A percentile compares a stretch with the other conserved stretches of the same genome.
Evolutionary conservation across 192 early-diverging fungal species (phyloP).

Genomic region (Coemansia umbellata): DNA sequence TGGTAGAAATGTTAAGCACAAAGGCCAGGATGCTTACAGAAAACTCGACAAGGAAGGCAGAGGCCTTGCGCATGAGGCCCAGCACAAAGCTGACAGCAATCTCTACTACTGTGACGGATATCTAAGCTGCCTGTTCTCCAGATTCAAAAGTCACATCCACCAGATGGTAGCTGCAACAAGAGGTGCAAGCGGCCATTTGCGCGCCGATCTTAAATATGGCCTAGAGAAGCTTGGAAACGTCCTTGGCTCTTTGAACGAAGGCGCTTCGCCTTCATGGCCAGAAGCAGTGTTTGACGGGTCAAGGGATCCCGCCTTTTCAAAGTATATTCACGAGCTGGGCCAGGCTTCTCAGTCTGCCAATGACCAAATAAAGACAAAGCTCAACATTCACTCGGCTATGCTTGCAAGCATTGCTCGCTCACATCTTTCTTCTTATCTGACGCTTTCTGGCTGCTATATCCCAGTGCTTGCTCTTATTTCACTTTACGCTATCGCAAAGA

Average conservation of each 20-base stretch:
- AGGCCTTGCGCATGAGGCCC: conserved; percentile 1
- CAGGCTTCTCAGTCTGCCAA: conserved; percentile 27
- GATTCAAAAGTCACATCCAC: neutral
- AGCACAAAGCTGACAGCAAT: neutral
- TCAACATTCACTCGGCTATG: conserved; percentile 22
- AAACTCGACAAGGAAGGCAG: conserved; percentile 6
- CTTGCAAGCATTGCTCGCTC: conserved; percentile 18
- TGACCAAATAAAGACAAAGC: conserved; percentile 18
- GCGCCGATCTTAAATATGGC: conserved; percentile 15
- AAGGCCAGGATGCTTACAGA: conserved; percentile 13
- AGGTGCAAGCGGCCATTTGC: conserved; percentile 27
- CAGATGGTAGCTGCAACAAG: conserved; percentile 8
- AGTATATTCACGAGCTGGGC: conserved; percentile 29
- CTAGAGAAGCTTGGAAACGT: conserved; percentile 30
- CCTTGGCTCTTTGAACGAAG: conserved; percentile 3
- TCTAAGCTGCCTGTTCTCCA: conserved; percentile 1
- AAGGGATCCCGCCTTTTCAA: conserved; percentile 16
- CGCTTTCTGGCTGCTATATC: conserved; percentile 28
- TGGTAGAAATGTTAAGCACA: conserved; percentile 9
- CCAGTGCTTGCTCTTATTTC: conserved; percentile 11
- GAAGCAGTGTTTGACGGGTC: conserved; percentile 30
- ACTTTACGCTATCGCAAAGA: neutral
- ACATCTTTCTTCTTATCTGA: conserved; percentile 14
- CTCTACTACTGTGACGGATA: neutral
- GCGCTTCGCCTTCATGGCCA: conserved; percentile 31